Base-by-base conservation (phyloP, 192 early-diverging fungal species). In the Thoreauomyces humboldtii region DNA sequence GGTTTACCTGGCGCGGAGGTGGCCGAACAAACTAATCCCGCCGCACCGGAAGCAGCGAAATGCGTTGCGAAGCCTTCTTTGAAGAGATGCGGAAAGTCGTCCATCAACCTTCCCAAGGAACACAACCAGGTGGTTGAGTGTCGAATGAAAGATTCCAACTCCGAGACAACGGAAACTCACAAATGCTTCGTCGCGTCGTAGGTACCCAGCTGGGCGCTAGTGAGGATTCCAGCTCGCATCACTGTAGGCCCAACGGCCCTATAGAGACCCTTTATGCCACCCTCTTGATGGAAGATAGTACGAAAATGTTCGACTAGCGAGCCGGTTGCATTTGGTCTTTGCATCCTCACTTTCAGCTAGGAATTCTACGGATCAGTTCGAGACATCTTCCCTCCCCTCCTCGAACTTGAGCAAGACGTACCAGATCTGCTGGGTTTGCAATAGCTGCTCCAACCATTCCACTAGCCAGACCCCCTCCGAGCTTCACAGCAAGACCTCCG, bases 181-280 rank as follows among this genome's bases (percentile, higher is more conserved):
- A 46, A 14, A 29, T 52, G 27, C 27, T 52, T 52, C 25, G 32
- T 29, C 15, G 5, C 2, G 32, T 52, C 50, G 50, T 52, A 52
- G 29, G 25, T 52, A 15, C 25, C 50, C 6, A 74, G 56, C 56
- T 76, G 74, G 6, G 74, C 31, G 22, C 35, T 65, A 25, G 74
- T 76, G 27, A 76, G 54, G 7, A 76, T 34, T 15, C 70, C 63
- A 1, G 74, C 74, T 2, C 74, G 62, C 22, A 37, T 42, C 2
- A 42, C 48, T 7, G 64, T 76, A 24, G 74, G 70, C 11, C 56
- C 67, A 11, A 68, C 70, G 1, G 65, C 74, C 19, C 53, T 46
- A 38, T 72, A 76, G 42, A 76, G 55, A 14, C 70, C 74, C 7
- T 7, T 31, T 1, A 71, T 7, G 28, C 74, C 74, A 31, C 50